These are phyloP conservation scores for Cydonia oblonga DNA, from an alignment of 331 rosid species.

Conservation along the genomic window DNA sequence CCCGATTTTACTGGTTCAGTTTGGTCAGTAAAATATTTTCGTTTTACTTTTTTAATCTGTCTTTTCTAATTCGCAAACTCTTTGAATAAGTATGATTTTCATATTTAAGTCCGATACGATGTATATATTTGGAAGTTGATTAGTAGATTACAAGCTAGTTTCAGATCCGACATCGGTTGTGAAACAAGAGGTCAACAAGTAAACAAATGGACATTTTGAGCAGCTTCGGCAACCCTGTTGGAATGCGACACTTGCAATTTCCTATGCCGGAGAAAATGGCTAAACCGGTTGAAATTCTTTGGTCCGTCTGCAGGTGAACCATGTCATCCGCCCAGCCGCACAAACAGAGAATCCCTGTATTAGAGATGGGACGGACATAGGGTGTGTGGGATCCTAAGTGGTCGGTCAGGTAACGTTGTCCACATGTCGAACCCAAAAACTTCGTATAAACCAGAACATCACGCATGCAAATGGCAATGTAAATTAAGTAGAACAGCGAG, in stretches of 20 bases:
- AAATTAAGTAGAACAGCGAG: no score
- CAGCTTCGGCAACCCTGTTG: not conserved
- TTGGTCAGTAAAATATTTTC: not conserved
- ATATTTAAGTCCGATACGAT: no score
- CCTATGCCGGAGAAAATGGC: not conserved
- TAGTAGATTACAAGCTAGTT: not conserved
- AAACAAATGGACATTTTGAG: not conserved
- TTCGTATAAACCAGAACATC: not conserved
- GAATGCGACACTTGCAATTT: not conserved
- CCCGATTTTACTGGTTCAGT: not conserved
- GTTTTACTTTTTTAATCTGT: not conserved
- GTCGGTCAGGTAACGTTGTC: fast-evolving
- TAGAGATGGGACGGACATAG: no score
- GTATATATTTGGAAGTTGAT: not conserved
- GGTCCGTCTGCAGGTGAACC: not conserved
- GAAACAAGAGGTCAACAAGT: not conserved
- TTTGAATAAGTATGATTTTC: not conserved
- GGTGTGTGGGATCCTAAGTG: no score
- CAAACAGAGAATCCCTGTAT: no score
- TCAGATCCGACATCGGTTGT: not conserved
- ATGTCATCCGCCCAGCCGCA: not conserved
- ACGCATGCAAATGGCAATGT: not conserved
- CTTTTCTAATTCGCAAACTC: not conserved
- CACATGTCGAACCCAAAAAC: no score
- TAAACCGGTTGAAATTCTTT: not conserved